Percentiles rank a stretch among this genome's conserved stretches.
Conservation (phyloP, 306 rosid genomes). For the Nissolia schottii region DNA sequence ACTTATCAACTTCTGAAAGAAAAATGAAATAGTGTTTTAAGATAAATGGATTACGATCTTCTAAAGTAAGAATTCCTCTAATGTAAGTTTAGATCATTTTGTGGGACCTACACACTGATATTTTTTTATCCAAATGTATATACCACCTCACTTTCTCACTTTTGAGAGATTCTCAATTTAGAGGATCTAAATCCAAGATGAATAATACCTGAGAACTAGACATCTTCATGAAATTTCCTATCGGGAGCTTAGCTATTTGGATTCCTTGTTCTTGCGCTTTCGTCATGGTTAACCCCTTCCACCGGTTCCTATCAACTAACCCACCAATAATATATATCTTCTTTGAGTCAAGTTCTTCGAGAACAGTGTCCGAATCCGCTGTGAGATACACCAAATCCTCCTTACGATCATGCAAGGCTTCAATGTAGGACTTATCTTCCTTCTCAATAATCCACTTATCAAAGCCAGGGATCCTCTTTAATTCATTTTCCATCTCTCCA, state of each 20-base stretch:
- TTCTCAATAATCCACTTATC: conserved; percentile 80
- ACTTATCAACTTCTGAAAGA: neutral
- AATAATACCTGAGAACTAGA: conserved; percentile 78
- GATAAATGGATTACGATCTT: no score
- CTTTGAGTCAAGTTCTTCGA: conserved; percentile 73
- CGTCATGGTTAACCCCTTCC: conserved; percentile 89
- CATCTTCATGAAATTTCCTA: conserved; percentile 78
- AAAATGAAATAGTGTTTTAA: neutral
- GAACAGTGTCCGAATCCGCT: conserved; percentile 77
- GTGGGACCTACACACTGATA: no score
- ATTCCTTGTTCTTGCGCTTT: conserved; percentile 89
- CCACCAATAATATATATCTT: conserved; percentile 84
- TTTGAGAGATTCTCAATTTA: no score
- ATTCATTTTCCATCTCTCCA: conserved; percentile 66
- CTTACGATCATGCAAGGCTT: conserved; percentile 63
- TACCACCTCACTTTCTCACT: no score
- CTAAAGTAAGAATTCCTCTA: no score
- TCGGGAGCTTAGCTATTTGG: conserved; percentile 88
- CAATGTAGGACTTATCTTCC: conserved; percentile 64
- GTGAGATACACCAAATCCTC: conserved; percentile 78
- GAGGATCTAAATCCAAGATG: no score
- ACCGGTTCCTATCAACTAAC: conserved; percentile 83
- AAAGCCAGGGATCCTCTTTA: conserved; percentile 71
- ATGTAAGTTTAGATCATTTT: no score
- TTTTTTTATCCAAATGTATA: no score